These are phyloP conservation scores for Penicillium egyptiacum DNA, from an alignment of 495 filamentous ascomycete species.

Conservation along the genomic window DNA sequence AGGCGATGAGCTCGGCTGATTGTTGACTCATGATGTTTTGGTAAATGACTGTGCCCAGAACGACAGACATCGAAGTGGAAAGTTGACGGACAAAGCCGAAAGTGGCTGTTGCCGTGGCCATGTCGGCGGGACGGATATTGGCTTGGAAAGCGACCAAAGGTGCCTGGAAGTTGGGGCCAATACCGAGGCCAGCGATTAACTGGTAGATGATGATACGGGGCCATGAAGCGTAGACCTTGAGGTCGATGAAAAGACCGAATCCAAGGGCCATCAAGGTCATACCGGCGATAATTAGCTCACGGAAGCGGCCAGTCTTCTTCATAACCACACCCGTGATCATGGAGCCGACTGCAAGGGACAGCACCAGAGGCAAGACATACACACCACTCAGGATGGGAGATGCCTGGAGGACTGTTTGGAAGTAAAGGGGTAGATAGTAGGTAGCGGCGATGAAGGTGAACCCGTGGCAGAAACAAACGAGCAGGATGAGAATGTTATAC, in stretches of 20 bases:
- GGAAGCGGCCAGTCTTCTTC: constrained; percentile 62
- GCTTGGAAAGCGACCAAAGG: constrained; percentile 60
- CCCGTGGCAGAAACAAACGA: constrained; percentile 62
- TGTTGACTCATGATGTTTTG: constrained; percentile 54
- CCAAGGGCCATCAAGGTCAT: constrained; percentile 55
- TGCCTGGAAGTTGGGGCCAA: constrained; percentile 58
- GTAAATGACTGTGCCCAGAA: constrained; percentile 58
- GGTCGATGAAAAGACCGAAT: constrained; percentile 52
- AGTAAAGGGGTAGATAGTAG: constrained; percentile 79
- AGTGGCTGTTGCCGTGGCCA: constrained; percentile 53
- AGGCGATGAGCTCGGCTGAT: constrained; percentile 33
- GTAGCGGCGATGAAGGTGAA: constrained; percentile 71
- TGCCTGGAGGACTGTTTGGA: constrained; percentile 71
- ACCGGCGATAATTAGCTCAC: constrained; percentile 50
- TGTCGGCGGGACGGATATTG: constrained; percentile 49
- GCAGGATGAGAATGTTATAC: constrained; percentile 58
- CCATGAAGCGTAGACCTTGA: constrained; percentile 49
- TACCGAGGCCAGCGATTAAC: constrained; percentile 53
- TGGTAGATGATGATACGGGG: constrained; percentile 54
- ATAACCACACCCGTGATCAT: constrained; percentile 66
- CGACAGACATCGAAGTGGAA: constrained; percentile 52
- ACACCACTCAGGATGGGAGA: constrained; percentile 75
- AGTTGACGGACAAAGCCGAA: constrained; percentile 55
- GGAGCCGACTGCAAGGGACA: constrained; percentile 68
- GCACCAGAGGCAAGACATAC: constrained; percentile 72